Conservation (phyloP, 2,329 filamentous ascomycete species). For the Plectosphaerella plurivora region DNA sequence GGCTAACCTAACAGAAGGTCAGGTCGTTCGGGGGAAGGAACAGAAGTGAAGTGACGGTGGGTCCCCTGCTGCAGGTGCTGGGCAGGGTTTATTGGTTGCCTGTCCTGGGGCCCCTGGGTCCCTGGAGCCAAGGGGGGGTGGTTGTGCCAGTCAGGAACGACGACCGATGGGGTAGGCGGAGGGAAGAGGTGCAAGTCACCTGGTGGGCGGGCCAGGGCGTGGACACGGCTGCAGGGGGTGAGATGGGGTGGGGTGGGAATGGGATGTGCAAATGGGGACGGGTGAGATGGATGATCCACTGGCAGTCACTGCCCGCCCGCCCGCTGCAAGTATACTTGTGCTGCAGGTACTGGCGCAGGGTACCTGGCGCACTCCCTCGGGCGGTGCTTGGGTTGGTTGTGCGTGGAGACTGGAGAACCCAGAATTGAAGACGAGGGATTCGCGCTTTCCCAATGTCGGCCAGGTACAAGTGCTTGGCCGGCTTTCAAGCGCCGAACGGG, state of each 20-base stretch:
- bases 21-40: background rate
- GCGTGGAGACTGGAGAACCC: too few relatives aligned
- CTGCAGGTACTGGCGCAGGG: background rate
- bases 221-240: background rate
- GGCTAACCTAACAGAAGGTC: background rate
- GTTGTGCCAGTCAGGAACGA: background rate
- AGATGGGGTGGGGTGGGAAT: background rate
- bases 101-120: background rate
- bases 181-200: background rate
- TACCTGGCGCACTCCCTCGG: too few relatives aligned
- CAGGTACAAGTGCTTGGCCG: too few relatives aligned
- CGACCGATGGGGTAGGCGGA: background rate
- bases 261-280: too few relatives aligned
- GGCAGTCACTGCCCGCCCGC: too few relatives aligned
- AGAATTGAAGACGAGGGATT: too few relatives aligned
- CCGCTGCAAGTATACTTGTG: background rate
- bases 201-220: background rate
- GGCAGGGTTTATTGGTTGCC: background rate
- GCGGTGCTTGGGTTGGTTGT: too few relatives aligned
- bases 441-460: too few relatives aligned
- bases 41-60: background rate
- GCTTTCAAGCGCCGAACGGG: too few relatives aligned
- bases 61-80: background rate
- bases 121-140: background rate
- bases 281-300: too few relatives aligned